A percentile compares a stretch with the other conserved stretches of the same genome.
phyloP scores from a whole-genome alignment of 2,329 filamentous ascomycete genomes.

The Dendryphion nanum region DNA sequence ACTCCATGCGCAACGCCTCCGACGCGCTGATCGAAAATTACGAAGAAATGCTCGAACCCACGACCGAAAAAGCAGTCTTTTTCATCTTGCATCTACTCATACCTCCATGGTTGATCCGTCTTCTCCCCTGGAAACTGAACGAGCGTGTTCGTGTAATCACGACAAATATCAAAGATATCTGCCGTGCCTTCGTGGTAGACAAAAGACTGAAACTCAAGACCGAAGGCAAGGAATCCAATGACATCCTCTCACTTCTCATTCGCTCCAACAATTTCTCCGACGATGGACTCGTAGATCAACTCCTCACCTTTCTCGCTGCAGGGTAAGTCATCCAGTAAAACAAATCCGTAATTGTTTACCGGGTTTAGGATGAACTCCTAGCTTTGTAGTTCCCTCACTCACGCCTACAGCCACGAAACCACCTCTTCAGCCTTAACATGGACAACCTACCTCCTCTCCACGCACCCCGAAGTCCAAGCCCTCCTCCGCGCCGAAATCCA shows the following conservation, averaged over 20 bases:
- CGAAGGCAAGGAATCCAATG: conserved; percentile 34
- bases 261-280: conserved; percentile 54
- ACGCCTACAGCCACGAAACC: conserved; percentile 63
- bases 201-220: conserved; percentile 43
- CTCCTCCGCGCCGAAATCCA: conserved; percentile 69
- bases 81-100: conserved; percentile 42
- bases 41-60: conserved; percentile 47
- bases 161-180: conserved; percentile 41
- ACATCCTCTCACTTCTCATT: conserved; percentile 51
- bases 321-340: conserved; percentile 46
- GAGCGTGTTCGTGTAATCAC: conserved; percentile 39
- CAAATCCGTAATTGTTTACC: no score
- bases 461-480: conserved; percentile 63
- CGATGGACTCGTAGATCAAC: conserved; percentile 52
- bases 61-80: conserved; percentile 47
- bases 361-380: no score
- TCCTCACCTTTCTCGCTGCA: conserved; percentile 57
- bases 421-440: conserved; percentile 75
- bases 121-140: conserved; percentile 51
- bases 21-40: conserved; percentile 44
- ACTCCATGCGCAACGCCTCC: conserved; percentile 40
- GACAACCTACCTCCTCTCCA: conserved; percentile 68
- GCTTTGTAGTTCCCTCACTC: no score
- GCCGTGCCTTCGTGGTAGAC: conserved; percentile 48
- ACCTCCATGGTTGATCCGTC: conserved; percentile 36